Percentiles rank a stretch among this genome's conserved stretches.
These are phyloP conservation scores for Trametes punicea DNA, from an alignment of 768 basidiomycete genomes.

Conservation along the genomic window DNA sequence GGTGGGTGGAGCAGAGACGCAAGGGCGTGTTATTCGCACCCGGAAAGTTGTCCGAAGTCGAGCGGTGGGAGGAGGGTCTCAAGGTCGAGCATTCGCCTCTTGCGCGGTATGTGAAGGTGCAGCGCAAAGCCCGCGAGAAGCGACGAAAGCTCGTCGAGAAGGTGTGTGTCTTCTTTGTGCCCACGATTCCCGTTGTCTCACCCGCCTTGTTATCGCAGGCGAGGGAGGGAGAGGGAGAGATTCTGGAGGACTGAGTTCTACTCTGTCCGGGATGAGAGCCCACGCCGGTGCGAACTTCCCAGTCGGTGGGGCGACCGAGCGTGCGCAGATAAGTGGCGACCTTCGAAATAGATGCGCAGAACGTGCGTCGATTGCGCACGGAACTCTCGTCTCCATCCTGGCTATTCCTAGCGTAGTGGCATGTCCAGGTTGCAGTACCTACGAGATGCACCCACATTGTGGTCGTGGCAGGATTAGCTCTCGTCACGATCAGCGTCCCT, in stretches of 20 bases:
- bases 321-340: background rate
- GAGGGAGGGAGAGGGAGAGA: slow-evolving; percentile 65
- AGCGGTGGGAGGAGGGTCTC: slow-evolving; percentile 65
- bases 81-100: slow-evolving; percentile 71
- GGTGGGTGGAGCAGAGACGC: slow-evolving; percentile 73
- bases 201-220: slow-evolving; percentile 44
- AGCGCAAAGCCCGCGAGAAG: slow-evolving; percentile 77
- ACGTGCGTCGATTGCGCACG: background rate
- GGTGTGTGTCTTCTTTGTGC: slow-evolving; percentile 38
- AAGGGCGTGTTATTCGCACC: slow-evolving; percentile 75
- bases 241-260: slow-evolving; percentile 46
- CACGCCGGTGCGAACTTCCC: slow-evolving; percentile 3
- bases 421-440: background rate
- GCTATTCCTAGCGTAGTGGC: background rate
- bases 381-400: background rate
- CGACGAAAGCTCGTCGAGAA: slow-evolving; percentile 68
- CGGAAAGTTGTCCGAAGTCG: slow-evolving; percentile 62
- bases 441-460: too few relatives aligned
- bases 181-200: background rate
- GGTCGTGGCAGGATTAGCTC: background rate
- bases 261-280: slow-evolving; percentile 2
- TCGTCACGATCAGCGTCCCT: background rate
- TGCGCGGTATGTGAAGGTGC: slow-evolving; percentile 76
- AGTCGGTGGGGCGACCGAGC: background rate
- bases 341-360: background rate